Evolutionary conservation across 441 rosid genomes (phyloP).

Genomic region (Flueggea neowawraea): DNA sequence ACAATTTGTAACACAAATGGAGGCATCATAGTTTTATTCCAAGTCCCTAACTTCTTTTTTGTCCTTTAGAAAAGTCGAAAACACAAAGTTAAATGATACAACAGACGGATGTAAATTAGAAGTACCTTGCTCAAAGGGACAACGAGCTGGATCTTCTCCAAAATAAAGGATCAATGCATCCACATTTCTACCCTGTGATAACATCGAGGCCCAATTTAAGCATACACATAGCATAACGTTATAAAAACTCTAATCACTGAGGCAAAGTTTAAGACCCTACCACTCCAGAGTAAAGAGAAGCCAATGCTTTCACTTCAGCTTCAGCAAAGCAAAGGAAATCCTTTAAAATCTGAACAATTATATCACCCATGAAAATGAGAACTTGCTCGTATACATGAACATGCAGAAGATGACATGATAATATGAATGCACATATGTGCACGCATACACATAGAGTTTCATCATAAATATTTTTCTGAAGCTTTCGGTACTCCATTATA

Average conservation of each 20-base stretch:
- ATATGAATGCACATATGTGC: neutral
- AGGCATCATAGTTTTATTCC: no score
- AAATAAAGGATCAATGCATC: constrained; percentile 90
- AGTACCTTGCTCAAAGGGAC: constrained; percentile 94
- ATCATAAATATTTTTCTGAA: neutral
- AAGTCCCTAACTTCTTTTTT: no score
- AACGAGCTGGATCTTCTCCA: constrained; percentile 97
- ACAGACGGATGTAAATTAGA: constrained; percentile 1
- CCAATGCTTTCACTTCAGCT: constrained; percentile 82
- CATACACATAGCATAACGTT: no score
- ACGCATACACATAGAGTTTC: neutral
- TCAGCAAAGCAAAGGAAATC: constrained; percentile 81
- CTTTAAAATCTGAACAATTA: constrained; percentile 53
- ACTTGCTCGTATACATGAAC: no score
- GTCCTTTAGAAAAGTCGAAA: neutral
- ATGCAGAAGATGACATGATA: no score
- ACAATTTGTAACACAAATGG: no score
- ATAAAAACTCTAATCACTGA: constrained; percentile 4
- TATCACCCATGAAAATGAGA: neutral
- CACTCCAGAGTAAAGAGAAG: constrained; percentile 86
- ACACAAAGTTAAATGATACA: neutral
- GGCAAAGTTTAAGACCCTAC: constrained; percentile 38
- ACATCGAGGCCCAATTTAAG: constrained; percentile 3
- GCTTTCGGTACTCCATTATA: no score
- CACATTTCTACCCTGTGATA: constrained; percentile 78